Percentiles rank a stretch among this genome's conserved stretches.
Conservation (phyloP, 805 yeast genomes). For the Schwanniomyces sp. region DNA sequence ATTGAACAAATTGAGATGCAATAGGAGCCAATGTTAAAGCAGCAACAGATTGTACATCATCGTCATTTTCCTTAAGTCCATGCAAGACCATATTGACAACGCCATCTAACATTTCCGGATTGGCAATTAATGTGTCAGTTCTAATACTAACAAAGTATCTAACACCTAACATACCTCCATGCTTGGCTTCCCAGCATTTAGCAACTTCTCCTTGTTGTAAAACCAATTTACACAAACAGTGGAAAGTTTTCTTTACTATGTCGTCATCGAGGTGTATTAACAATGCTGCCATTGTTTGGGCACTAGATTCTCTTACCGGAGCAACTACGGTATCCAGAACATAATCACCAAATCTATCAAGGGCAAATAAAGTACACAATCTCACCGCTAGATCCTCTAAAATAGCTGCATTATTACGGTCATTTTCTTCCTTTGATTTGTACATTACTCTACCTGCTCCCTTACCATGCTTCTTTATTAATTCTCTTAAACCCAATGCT, state of each 20-base stretch:
- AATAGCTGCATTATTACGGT: conserved; percentile 60
- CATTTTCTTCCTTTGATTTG: conserved; percentile 60
- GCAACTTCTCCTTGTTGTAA: conserved; percentile 56
- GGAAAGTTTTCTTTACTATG: conserved; percentile 60
- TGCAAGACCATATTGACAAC: conserved; percentile 84
- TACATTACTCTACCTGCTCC: conserved; percentile 84
- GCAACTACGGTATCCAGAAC: conserved; percentile 98
- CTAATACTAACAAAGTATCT: conserved; percentile 89
- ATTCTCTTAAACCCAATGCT: conserved; percentile 85
- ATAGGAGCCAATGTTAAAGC: conserved; percentile 92
- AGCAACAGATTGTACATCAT: conserved; percentile 96
- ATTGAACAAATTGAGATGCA: conserved; percentile 77
- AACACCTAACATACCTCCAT: conserved; percentile 94
- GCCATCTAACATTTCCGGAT: conserved; percentile 59
- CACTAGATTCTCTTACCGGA: conserved; percentile 95
- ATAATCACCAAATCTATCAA: conserved; percentile 95
- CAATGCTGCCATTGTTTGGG: conserved; percentile 90
- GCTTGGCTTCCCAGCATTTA: conserved; percentile 92
- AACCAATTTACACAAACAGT: conserved; percentile 65
- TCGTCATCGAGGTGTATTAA: conserved; percentile 68
- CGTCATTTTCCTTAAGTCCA: conserved; percentile 77
- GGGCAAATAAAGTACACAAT: conserved; percentile 79
- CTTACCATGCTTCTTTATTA: conserved; percentile 75
- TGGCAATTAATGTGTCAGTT: conserved; percentile 67
- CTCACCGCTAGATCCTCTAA: conserved; percentile 88